phyloP scores from a whole-genome alignment of 768 basidiomycete species.

The Kwoniella bestiolae region DNA sequence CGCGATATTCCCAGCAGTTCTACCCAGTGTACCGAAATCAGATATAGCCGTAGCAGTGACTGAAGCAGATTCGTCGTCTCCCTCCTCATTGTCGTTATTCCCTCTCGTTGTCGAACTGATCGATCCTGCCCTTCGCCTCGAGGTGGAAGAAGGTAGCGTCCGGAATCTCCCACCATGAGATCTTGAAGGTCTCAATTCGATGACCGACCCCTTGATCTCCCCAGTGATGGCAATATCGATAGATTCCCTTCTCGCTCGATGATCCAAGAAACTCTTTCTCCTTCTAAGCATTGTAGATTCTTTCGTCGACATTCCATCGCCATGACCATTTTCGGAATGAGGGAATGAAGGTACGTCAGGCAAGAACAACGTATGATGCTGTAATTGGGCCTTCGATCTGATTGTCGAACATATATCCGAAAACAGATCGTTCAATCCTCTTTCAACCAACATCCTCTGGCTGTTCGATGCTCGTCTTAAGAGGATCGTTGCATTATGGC shows the following conservation, averaged over 20 bases:
- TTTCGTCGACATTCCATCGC: slow-evolving; percentile 35
- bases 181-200: slow-evolving; percentile 32
- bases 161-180: slow-evolving; percentile 17
- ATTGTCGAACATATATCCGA: slow-evolving; percentile 73
- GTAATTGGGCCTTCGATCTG: slow-evolving; percentile 60
- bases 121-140: slow-evolving; percentile 8
- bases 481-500: slow-evolving; percentile 35
- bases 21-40: slow-evolving; percentile 42
- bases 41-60: slow-evolving; percentile 34
- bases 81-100: not conserved
- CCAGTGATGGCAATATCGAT: slow-evolving; percentile 45
- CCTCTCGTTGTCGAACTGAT: slow-evolving; percentile 2
- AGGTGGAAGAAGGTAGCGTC: not conserved
- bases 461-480: slow-evolving; percentile 43
- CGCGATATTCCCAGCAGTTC: slow-evolving; percentile 6
- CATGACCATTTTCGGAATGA: slow-evolving; percentile 15
- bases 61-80: slow-evolving; percentile 30
- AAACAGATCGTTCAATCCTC: slow-evolving; percentile 77
- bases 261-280: slow-evolving; percentile 49
- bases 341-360: slow-evolving; percentile 23
- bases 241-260: slow-evolving; percentile 6
- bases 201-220: slow-evolving; percentile 42
- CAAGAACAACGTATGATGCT: slow-evolving; percentile 42
- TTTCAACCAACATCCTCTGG: slow-evolving; percentile 61
- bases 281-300: slow-evolving; percentile 44